Evolutionary conservation across 768 basidiomycete genomes (phyloP), one percentile per base, ranked within the genome.

Genomic region (Auricularia cornea): DNA sequence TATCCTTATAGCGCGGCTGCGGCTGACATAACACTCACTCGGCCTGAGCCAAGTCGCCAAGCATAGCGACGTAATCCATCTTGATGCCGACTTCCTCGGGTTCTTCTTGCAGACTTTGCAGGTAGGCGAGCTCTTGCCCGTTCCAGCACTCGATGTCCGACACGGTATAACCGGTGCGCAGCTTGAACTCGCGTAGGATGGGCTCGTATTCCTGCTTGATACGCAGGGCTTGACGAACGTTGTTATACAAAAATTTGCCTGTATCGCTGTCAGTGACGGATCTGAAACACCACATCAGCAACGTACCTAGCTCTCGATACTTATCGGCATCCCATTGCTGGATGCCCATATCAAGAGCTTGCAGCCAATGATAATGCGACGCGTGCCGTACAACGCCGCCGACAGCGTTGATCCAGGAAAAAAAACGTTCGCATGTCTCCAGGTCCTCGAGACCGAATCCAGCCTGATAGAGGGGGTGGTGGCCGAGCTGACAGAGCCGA

Each of bases 321-420:
- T 65, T 67, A 26, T 69, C 69, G 33, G 68, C 67, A 62, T 70
- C 69, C 66, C 69, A 70, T 60, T 68, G 68, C 48, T 40, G 29
- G 60, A 66, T 68, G 62, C 63, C 60, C 10, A 66, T 29, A 54
- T 68, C 59, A 23, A 70, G 33, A 12, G 20, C 28, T 51, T 62
- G 63, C 11, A 11, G 26, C 28, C 63, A 62, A 40, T 70, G 67
- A 44, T 38, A 70, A 2, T 38, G 30, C 20, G 67, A 66, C 2
- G 69, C 60, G 59, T 70, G 64, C 10, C 69, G 60, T 3, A 64
- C 64, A 12, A 62, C 3, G 2, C 41, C 29, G 2, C 67, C 69
- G 12, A 66, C 59, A 16, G 48, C 26, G 33, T 70, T 70, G 3
- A 61, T 64, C 20, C 30, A 20, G 6, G 65, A 66, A 59, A 70